Evolutionary conservation across 495 filamentous ascomycete species (phyloP).

Genomic region (Aspergillus cavernicola): DNA sequence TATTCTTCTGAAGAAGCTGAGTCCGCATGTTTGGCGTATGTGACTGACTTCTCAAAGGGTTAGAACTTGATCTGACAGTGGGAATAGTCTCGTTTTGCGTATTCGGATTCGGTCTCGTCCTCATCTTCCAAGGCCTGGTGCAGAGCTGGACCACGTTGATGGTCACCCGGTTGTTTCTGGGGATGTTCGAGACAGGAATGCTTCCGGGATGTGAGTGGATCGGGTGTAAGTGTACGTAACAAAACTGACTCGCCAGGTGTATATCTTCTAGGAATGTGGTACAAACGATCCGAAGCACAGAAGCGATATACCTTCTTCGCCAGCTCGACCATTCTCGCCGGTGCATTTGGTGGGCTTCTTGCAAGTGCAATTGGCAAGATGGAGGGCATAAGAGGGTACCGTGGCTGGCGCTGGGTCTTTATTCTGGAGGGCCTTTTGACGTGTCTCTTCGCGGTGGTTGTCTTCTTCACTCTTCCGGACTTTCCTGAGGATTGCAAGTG

Average conservation of each 20-base stretch:
- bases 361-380: constrained; percentile 81
- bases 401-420: constrained; percentile 83
- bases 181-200: constrained; percentile 71
- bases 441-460: constrained; percentile 58
- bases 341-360: constrained; percentile 83
- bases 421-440: constrained; percentile 71
- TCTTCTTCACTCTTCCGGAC: constrained; percentile 75
- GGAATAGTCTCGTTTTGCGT: constrained; percentile 59
- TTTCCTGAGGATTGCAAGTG: constrained; percentile 59
- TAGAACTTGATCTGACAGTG: neutral
- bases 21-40: constrained; percentile 53
- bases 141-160: constrained; percentile 68
- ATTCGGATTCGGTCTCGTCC: constrained; percentile 71
- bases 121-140: constrained; percentile 69
- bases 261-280: constrained; percentile 83
- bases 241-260: constrained; percentile 2
- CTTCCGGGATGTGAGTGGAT: constrained; percentile 58
- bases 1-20: constrained; percentile 59
- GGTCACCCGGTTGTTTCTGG: constrained; percentile 74
- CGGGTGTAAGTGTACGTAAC: neutral
- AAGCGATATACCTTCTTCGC: constrained; percentile 87
- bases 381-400: constrained; percentile 57
- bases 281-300: constrained; percentile 78
- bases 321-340: constrained; percentile 71
- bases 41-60: constrained; percentile 5